Evolutionary conservation across 495 filamentous ascomycete genomes (phyloP), one percentile per base, ranked within the genome.

Genomic region (Pseudomonodictys pantanalensis): DNA sequence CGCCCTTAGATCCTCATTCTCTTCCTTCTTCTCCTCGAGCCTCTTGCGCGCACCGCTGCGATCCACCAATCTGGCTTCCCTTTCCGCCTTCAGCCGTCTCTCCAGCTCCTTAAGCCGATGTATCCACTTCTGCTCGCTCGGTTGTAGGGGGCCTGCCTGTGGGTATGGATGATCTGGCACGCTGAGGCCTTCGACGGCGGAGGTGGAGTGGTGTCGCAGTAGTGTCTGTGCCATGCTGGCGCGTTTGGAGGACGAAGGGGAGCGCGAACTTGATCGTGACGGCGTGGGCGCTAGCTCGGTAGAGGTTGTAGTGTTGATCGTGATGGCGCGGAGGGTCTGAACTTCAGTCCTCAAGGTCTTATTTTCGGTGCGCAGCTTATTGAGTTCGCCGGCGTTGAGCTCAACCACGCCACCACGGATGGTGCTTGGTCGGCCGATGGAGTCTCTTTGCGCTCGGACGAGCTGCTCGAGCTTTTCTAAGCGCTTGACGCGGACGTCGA

Each of bases 61-160:
- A 75, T 98, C 93, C 42, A 93, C 71, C 24, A 92, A 69, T 33
- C 95, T 77, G n/a, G 83, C 92, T 70, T 97, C 93, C 9, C 93
- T 76, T 72, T 98, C 93, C 18, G 86, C 84, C 67, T 96, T 96
- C 25, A 98, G 78, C 62, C 92, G 82, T 67, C 85, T 82, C 78
- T 98, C 95, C 39, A 97, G 72, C 63, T 97, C 91, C 49, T 87
- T 81, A 17, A 98, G 74, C 18, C 95, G 77, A 43, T 95, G 81
- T 64, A 91, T 84, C 90, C 89, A 97, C 29, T 82, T 77, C 66
- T 86, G 83, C 55, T 93, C 86, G 51, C 81, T 80, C 1, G 75
- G 57, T 55, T 68, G 28, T 39, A 63, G 30, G 2, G 65, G 41
- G 12, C 48, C 54, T 32, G 62, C 30, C 15, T 58, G 59, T 9